phyloP scores from a whole-genome alignment of 495 filamentous ascomycete genomes.

The Penicillium daleae region DNA sequence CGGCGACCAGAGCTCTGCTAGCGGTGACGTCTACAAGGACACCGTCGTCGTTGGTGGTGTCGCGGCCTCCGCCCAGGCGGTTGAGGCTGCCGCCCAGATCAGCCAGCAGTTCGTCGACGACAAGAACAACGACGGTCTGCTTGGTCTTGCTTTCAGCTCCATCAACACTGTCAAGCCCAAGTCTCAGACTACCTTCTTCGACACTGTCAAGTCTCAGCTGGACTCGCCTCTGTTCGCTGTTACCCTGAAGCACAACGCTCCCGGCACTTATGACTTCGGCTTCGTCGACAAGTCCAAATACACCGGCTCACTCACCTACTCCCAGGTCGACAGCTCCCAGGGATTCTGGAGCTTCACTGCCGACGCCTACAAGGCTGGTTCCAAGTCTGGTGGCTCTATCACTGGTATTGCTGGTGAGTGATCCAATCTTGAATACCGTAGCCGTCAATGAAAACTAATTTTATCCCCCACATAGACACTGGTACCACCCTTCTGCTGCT shows the following conservation, averaged over 20 bases:
- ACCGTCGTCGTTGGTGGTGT: slow-evolving; percentile 68
- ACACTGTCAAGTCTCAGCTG: slow-evolving; percentile 64
- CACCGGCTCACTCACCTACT: slow-evolving; percentile 65
- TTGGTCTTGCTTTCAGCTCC: slow-evolving; percentile 71
- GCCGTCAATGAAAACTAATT: not conserved
- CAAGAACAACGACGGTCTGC: slow-evolving; percentile 65
- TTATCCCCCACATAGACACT: slow-evolving; percentile 46
- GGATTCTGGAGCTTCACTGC: slow-evolving; percentile 76
- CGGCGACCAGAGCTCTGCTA: slow-evolving; percentile 69
- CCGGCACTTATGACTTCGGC: slow-evolving; percentile 77
- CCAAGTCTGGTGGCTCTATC: slow-evolving; percentile 33
- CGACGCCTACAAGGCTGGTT: slow-evolving; percentile 64
- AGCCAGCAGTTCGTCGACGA: slow-evolving; percentile 63
- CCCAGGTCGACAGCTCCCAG: slow-evolving; percentile 56
- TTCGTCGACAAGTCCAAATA: slow-evolving; percentile 67
- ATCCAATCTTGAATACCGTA: not conserved
- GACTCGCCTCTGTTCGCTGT: slow-evolving; percentile 69
- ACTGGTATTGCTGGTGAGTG: slow-evolving; percentile 44
- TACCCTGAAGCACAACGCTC: slow-evolving; percentile 62
- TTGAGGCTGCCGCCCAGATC: slow-evolving; percentile 67
- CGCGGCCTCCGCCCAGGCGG: slow-evolving; percentile 64
- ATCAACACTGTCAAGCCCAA: slow-evolving; percentile 72
- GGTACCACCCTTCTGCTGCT: slow-evolving; percentile 76
- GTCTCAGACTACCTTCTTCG: slow-evolving; percentile 70
- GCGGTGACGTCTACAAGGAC: slow-evolving; percentile 71